These are phyloP conservation scores for Mycosphaerella sp. DNA, from an alignment of 2,329 filamentous ascomycete genomes.

Conservation along the genomic window DNA sequence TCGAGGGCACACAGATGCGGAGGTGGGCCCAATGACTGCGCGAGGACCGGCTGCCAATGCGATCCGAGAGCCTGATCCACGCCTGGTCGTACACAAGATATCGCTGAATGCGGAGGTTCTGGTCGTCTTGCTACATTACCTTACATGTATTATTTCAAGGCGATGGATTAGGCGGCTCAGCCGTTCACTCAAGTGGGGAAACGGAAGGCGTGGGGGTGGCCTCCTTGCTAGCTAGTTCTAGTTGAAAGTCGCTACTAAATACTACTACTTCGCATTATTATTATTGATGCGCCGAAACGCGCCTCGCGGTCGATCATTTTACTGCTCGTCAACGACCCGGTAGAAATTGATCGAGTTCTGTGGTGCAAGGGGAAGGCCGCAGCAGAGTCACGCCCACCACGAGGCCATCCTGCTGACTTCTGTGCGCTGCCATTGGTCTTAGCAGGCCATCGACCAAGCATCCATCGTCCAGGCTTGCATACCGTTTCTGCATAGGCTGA, in stretches of 20 bases:
- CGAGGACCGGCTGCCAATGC: not conserved
- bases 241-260: no score
- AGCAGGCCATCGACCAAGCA: not conserved
- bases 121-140: not conserved
- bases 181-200: not conserved
- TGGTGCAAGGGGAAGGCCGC: not conserved
- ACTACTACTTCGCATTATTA: no score
- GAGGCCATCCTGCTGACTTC: conserved; percentile 1
- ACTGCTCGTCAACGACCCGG: not conserved
- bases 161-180: not conserved
- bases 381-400: not conserved
- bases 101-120: not conserved
- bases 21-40: not conserved
- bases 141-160: not conserved
- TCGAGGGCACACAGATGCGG: not conserved
- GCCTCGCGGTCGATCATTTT: not conserved
- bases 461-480: not conserved
- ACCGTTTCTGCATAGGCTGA: not conserved
- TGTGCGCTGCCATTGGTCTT: not conserved
- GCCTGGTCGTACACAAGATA: not conserved
- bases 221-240: not conserved
- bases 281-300: not conserved
- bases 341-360: not conserved
- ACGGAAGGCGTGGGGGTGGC: not conserved
- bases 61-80: not conserved